These are phyloP conservation scores for Fusarium denticulatum DNA, from an alignment of 2,329 filamentous ascomycete species.

Conservation along the genomic window DNA sequence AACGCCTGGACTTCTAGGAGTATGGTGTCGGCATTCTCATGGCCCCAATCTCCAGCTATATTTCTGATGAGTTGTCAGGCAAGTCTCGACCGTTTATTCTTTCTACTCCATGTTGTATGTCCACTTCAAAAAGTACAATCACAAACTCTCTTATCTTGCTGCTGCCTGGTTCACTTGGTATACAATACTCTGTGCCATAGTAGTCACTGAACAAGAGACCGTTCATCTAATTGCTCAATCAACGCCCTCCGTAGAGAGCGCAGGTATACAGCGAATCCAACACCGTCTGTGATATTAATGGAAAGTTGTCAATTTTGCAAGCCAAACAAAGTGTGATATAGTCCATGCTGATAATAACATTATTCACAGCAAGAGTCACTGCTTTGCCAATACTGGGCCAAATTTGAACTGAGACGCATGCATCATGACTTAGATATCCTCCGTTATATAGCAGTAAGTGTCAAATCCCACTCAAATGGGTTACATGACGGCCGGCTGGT, in stretches of 20 bases:
- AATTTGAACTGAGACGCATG: background rate
- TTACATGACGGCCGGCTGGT: background rate
- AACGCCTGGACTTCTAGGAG: background rate
- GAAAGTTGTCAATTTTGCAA: background rate
- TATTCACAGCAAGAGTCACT: background rate
- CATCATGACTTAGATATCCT: background rate
- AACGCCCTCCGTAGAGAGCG: background rate
- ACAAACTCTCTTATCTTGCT: background rate
- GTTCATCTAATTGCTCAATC: background rate
- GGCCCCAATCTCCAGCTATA: background rate
- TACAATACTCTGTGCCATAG: background rate
- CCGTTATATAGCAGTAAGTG: background rate
- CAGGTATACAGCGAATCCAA: background rate
- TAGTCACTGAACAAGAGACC: background rate
- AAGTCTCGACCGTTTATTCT: background rate
- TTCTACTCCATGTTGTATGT: background rate
- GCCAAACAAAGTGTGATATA: fast-evolving
- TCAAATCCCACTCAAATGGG: too few relatives aligned
- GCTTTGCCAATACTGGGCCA: background rate
- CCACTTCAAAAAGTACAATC: background rate
- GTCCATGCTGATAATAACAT: background rate
- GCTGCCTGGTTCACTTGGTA: background rate
- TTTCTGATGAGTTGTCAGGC: background rate
- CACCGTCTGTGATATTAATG: too few relatives aligned
- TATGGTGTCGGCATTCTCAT: background rate